phyloP scores from a whole-genome alignment of 208 protist genomes.

The Acanthamoeba castellanii region DNA sequence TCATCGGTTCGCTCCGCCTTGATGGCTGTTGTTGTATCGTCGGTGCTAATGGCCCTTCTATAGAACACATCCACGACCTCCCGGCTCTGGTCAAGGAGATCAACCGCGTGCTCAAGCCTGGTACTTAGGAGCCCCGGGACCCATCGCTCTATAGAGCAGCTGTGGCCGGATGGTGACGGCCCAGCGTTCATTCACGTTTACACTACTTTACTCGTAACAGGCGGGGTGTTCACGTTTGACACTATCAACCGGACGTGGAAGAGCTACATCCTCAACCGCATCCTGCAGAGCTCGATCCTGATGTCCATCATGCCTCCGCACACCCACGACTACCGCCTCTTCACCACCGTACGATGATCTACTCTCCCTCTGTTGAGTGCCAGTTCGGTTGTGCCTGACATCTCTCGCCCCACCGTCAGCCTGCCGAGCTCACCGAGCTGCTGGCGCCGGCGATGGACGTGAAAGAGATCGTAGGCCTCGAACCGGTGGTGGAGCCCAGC shows the following conservation, averaged over 20 bases:
- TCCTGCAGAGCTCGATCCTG: not conserved
- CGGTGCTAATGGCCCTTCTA: not conserved
- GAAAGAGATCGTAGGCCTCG: not conserved
- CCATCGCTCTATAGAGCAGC: too few species aligned
- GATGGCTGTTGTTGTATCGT: not conserved
- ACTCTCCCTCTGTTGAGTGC: not conserved
- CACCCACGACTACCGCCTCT: constrained; percentile 48
- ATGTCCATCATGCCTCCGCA: not conserved
- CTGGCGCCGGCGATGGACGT: not conserved
- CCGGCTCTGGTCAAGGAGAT: not conserved
- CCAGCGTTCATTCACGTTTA: not conserved
- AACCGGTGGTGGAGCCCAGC: not conserved
- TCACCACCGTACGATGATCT: not conserved
- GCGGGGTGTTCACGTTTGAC: constrained; percentile 37
- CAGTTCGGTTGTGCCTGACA: too few species aligned
- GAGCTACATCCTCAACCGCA: not conserved
- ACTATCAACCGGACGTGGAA: constrained; percentile 60
- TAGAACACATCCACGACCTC: constrained; percentile 50
- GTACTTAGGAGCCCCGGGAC: not conserved
- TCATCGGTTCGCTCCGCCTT: not conserved
- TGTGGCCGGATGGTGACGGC: too few species aligned
- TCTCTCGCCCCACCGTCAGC: not conserved
- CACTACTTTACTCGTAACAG: not conserved
- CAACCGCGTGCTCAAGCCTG: constrained; percentile 21
- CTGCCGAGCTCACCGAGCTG: not conserved